These are phyloP conservation scores for Pyrenochaeta sp. DNA, from an alignment of 2,329 filamentous ascomycete species.

Conservation along the genomic window DNA sequence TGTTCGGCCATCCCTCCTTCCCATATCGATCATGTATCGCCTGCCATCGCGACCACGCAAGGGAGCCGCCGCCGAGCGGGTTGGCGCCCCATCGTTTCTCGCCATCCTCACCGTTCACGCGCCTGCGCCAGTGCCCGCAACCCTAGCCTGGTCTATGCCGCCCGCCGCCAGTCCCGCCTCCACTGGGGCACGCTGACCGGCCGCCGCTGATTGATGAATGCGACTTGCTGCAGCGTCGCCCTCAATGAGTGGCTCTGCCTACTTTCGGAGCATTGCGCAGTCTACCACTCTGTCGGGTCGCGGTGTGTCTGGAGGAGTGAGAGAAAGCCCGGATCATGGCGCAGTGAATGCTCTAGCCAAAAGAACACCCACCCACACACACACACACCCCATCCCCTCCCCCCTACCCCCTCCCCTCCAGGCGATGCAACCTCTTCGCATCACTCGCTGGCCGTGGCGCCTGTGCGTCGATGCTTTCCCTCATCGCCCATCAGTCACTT, in stretches of 20 bases:
- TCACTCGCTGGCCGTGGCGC: conserved; percentile 30
- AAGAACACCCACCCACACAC: too few relatives aligned
- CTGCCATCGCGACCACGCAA: conserved; percentile 23
- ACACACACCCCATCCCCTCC: too few relatives aligned
- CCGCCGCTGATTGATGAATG: not conserved
- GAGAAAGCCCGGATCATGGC: conserved; percentile 43
- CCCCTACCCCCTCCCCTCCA: conserved; percentile 21
- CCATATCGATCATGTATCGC: conserved; percentile 25
- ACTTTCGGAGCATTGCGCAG: conserved; percentile 50
- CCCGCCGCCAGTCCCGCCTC: conserved; percentile 22
- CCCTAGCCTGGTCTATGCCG: conserved; percentile 27
- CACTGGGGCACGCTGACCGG: not conserved
- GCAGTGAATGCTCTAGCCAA: conserved; percentile 30
- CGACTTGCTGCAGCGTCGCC: conserved; percentile 22
- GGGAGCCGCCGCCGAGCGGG: conserved; percentile 23
- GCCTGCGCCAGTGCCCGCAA: not conserved
- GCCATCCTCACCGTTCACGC: conserved; percentile 10
- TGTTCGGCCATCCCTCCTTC: conserved; percentile 25
- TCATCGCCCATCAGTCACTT: conserved; percentile 17
- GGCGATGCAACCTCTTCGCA: conserved; percentile 38
- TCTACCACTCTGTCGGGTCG: conserved; percentile 40
- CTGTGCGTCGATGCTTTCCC: conserved; percentile 20
- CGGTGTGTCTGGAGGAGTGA: conserved; percentile 29
- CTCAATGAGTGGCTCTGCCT: conserved; percentile 30
- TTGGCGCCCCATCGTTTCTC: conserved; percentile 22